Evolutionary conservation across 2,329 filamentous ascomycete species (phyloP).

Genomic region (Lachnellula hyalina): DNA sequence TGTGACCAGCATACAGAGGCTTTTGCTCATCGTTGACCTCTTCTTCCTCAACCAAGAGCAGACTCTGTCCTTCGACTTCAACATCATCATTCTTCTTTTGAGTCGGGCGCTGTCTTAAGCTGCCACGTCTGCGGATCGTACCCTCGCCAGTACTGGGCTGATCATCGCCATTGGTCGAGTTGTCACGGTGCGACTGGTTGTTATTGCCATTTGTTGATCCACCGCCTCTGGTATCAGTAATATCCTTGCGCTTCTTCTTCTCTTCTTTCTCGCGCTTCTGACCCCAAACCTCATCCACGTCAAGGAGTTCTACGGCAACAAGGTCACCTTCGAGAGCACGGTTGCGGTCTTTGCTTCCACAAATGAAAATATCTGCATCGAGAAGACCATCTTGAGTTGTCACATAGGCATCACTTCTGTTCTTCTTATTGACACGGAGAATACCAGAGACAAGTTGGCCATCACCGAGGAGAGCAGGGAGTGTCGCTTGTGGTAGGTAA

Average conservation of each 20-base stretch:
- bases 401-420: conserved; percentile 96
- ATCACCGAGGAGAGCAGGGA: conserved; percentile 84
- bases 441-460: conserved; percentile 95
- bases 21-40: conserved; percentile 99
- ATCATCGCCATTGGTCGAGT: conserved; percentile 59
- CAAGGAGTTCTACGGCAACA: conserved; percentile 90
- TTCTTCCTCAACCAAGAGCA: conserved; percentile 94
- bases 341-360: conserved; percentile 97
- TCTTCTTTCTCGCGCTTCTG: conserved; percentile 99
- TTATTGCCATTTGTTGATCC: conserved; percentile 70
- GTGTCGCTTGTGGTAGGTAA: conserved; percentile 88
- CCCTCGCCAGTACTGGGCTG: conserved; percentile 63
- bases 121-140: conserved; percentile 85
- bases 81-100: conserved; percentile 99
- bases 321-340: conserved; percentile 93
- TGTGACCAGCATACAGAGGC: conserved; percentile 91
- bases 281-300: conserved; percentile 97
- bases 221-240: conserved; percentile 80
- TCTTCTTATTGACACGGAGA: conserved; percentile 98
- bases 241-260: conserved; percentile 99
- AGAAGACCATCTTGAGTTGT: conserved; percentile 81
- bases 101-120: conserved; percentile 90
- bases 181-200: conserved; percentile 45
- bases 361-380: conserved; percentile 98
- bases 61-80: conserved; percentile 94